A percentile compares a stretch with the other conserved stretches of the same genome.
Evolutionary conservation across 1,284 basidiomycete species (phyloP).

Genomic region (Fomitiporia mediterranea): DNA sequence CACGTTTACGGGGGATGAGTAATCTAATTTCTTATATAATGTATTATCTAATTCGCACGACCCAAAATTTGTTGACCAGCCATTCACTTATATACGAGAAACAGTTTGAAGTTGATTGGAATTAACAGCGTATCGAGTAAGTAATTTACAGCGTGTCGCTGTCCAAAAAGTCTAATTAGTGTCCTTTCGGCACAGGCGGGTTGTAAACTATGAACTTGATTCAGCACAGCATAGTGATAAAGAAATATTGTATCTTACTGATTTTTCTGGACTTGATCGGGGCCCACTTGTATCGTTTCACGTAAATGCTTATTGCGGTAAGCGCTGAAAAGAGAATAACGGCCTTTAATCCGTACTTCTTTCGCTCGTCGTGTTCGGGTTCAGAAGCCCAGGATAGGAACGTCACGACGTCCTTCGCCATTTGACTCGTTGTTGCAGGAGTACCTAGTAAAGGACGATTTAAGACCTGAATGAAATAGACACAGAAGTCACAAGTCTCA

Average conservation of each 20-base stretch:
- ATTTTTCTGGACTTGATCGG: conserved; percentile 92
- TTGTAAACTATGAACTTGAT: conserved; percentile 40
- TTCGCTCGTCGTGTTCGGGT: conserved; percentile 97
- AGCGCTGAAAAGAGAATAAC: conserved; percentile 86
- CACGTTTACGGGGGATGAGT: too few relatives aligned
- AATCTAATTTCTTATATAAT: too few relatives aligned
- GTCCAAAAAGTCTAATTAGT: conserved; percentile 25
- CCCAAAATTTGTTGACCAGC: too few relatives aligned
- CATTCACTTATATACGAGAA: too few relatives aligned
- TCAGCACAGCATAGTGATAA: background rate
- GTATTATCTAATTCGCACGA: too few relatives aligned
- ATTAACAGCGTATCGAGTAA: conserved; percentile 15
- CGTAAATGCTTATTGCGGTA: conserved; percentile 78
- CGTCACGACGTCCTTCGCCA: conserved; percentile 97
- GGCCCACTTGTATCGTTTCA: conserved; percentile 96
- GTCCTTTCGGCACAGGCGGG: conserved; percentile 44
- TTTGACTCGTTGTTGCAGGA: conserved; percentile 95
- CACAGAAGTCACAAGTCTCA: conserved; percentile 29
- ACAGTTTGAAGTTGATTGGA: background rate
- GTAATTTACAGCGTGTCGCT: conserved; percentile 14
- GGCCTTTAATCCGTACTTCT: conserved; percentile 93
- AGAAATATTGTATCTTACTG: conserved; percentile 41
- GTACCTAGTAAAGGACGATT: conserved; percentile 56
- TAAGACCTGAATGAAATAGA: conserved; percentile 6
- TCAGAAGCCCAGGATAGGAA: conserved; percentile 97